Evolutionary conservation across 1,284 basidiomycete genomes (phyloP), one percentile per base, ranked within the genome.

Genomic region (Entoloma clypeatum): DNA sequence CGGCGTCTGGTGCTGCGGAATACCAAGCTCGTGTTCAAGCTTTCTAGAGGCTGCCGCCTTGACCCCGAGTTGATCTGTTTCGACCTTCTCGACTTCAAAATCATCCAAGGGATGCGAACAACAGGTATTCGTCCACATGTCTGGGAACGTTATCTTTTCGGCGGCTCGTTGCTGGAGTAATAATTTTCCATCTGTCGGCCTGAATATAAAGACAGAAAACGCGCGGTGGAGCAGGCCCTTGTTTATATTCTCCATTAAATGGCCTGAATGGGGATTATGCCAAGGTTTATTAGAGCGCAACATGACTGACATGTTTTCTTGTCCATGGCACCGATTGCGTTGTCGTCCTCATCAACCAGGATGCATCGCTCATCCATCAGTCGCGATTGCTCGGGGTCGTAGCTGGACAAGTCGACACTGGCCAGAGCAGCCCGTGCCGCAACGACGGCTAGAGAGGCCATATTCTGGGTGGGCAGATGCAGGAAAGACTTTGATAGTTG

Each of bases 81-180:
- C 88, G 7, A 85, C 68, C 61, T 86, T 86, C 65, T 91, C 83
- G 53, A 79, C 73, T 48, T 83, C 82, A 51, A 94, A 88, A 67
- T 99, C 96, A 51, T 89, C 83, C 41, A 99, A 72, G 11, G 96
- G 96, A 60, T 99, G 96, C 22, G 92, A 96, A 71, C 96, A 99
- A 65, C 96, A 99, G 3, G 96, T 99, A 67, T 99, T 99, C 28
- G 96, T 99, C 96, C 96, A 99, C 92, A 98, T 94, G 61, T 91
- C 81, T 2, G 96, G 96, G 72, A 99, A 99, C 2, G 96, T 99
- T 60, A 99, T 99, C 75, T 99, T 99, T 72, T 98, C 94, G 18
- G 81, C 74, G 7, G 96, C 96, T 31, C 96, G 79, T 61, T 92
- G 90, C 64, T 99, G 96, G 26, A 99, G 77, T 13, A 99, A 74